These are phyloP conservation scores for Parachlorella kessleri DNA, from an alignment of 139 green algal species.

Conservation along the genomic window DNA sequence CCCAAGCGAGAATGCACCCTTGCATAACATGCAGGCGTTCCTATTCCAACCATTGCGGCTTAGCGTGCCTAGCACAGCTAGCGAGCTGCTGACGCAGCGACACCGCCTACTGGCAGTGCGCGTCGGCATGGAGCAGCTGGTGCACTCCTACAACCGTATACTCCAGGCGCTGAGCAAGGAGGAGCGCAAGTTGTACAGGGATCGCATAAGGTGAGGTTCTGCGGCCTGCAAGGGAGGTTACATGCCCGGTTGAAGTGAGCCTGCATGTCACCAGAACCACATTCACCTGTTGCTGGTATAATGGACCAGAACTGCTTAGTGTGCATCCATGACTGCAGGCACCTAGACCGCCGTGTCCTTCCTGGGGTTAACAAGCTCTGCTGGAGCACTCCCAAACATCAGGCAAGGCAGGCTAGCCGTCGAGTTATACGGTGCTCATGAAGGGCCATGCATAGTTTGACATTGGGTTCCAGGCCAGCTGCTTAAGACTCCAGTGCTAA, in stretches of 20 bases:
- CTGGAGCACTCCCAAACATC: constrained; percentile 50
- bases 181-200: constrained; percentile 82
- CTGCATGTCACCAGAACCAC: too few relatives aligned
- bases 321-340: constrained; percentile 11
- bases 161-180: constrained; percentile 69
- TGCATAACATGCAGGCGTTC: constrained; percentile 3
- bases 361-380: constrained; percentile 82
- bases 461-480: too few relatives aligned
- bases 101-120: constrained; percentile 1
- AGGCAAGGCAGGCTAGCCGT: too few relatives aligned
- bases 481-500: too few relatives aligned
- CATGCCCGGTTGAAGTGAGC: too few relatives aligned
- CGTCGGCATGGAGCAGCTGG: constrained; percentile 11
- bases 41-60: constrained; percentile 6
- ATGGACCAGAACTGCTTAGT: too few relatives aligned
- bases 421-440: too few relatives aligned
- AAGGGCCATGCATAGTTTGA: too few relatives aligned
- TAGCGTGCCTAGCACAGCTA: background rate
- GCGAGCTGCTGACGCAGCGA: constrained; percentile 4
- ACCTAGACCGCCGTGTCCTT: constrained; percentile 82
- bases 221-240: too few relatives aligned
- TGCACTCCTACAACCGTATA: constrained; percentile 38
- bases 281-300: too few relatives aligned
- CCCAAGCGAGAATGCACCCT: too few relatives aligned
- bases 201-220: constrained; percentile 85